Conservation (phyloP, 805 yeast species). For the Helenozyma rhizophorensis region DNA sequence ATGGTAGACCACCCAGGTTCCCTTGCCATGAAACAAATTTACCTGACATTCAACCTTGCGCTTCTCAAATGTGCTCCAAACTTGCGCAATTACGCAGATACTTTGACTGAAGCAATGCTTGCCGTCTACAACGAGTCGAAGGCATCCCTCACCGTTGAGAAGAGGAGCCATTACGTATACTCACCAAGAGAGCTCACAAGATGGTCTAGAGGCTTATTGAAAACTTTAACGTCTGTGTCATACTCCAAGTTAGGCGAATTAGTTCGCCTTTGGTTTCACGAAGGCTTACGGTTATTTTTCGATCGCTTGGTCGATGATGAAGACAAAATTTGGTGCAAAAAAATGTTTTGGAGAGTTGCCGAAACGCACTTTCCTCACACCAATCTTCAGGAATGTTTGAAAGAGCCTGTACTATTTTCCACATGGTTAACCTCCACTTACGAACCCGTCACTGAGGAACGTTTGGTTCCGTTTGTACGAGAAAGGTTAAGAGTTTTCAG, state of each 20-base stretch:
- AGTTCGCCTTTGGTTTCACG: constrained; percentile 73
- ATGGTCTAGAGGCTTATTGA: constrained; percentile 74
- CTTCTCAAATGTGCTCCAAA: constrained; percentile 58
- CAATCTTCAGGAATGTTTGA: constrained; percentile 30
- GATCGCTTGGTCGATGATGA: constrained; percentile 55
- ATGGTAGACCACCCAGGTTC: constrained; percentile 77
- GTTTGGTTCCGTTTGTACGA: constrained; percentile 49
- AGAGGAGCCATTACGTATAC: constrained; percentile 62
- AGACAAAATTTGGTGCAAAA: constrained; percentile 50
- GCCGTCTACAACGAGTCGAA: constrained; percentile 50
- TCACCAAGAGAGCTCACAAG: constrained; percentile 91
- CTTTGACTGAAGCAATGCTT: constrained; percentile 64
- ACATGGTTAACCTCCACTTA: constrained; percentile 71
- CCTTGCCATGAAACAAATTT: constrained; percentile 62
- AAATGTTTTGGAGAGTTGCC: constrained; percentile 29
- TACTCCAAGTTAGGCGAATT: constrained; percentile 35
- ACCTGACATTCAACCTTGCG: constrained; percentile 53
- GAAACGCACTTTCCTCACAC: constrained; percentile 43
- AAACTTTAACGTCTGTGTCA: constrained; percentile 38
- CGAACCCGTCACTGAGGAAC: constrained; percentile 46
- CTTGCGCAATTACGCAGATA: constrained; percentile 47
- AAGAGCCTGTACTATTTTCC: constrained; percentile 60
- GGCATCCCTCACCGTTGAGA: constrained; percentile 29
- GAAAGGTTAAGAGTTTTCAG: constrained; percentile 67
- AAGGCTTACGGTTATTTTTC: constrained; percentile 69